Percentiles rank a stretch among this genome's conserved stretches.
phyloP scores from a whole-genome alignment of 805 yeast species.

The Kockiozyma suomiensis region DNA sequence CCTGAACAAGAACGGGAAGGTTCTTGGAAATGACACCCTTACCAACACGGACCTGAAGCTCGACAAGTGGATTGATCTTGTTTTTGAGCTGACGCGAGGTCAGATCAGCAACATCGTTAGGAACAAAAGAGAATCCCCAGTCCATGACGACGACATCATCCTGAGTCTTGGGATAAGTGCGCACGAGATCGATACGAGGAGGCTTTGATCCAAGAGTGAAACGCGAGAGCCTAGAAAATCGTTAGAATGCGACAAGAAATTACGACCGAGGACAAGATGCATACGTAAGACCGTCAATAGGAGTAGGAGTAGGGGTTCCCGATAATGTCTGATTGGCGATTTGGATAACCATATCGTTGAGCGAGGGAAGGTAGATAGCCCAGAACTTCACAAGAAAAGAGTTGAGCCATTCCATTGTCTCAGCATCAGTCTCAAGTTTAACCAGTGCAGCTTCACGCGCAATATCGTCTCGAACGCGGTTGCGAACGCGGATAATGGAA shows the following conservation, averaged over 20 bases:
- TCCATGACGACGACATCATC: constrained; percentile 97
- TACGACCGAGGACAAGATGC: background rate
- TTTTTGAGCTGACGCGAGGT: constrained; percentile 82
- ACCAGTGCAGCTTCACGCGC: constrained; percentile 83
- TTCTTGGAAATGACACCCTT: constrained; percentile 70
- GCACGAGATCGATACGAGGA: constrained; percentile 86
- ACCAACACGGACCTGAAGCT: constrained; percentile 71
- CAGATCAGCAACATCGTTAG: constrained; percentile 84
- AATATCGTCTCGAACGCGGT: constrained; percentile 71
- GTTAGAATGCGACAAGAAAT: background rate
- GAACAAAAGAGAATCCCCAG: constrained; percentile 90
- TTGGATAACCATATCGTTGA: constrained; percentile 81
- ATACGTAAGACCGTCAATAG: constrained; percentile 66
- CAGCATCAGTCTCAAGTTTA: constrained; percentile 83
- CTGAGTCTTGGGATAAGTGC: constrained; percentile 86
- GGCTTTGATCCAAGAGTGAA: constrained; percentile 95
- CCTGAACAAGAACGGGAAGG: constrained; percentile 77
- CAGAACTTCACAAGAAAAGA: constrained; percentile 87
- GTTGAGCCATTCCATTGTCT: constrained; percentile 95
- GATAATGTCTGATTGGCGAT: constrained; percentile 85
- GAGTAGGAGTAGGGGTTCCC: constrained; percentile 72
- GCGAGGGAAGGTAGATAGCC: constrained; percentile 85
- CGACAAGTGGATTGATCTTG: constrained; percentile 78
- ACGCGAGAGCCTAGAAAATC: constrained; percentile 22
- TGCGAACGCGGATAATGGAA: constrained; percentile 77